Base-by-base conservation (phyloP, 108 stramenopile species). In the Nitzschia inconspicua region DNA sequence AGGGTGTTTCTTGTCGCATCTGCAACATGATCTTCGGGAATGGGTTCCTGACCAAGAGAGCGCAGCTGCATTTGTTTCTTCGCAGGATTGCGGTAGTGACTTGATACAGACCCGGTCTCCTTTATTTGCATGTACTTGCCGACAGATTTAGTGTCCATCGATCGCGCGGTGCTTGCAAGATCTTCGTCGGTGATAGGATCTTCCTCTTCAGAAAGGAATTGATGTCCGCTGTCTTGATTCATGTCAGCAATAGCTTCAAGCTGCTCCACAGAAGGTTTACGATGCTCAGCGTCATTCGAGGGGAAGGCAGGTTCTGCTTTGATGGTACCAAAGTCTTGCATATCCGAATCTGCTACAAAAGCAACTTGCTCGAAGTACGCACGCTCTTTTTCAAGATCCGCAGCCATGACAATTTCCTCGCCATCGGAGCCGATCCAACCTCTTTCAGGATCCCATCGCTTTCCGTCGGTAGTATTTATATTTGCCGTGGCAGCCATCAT, bases 401-500 rank as follows among this genome's bases (percentile, higher is more conserved):
- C n/a, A 23, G 25, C 32, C 2, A 26, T 18, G 23, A 26, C 60
- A 7, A 48, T 54, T 22, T 69, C 61, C 10, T 68, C 67, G 26
- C 63, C 68, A 5, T 62, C 55, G 9, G 44, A 30, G 8, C 52
- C 63, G 3, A 64, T 42, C 85, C 83, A 89, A 34, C 88, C 88
- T 18, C 53, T 53, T 22, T 77, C 68, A n/a, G 80, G 83, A 76
- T 89, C 68, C 87, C 87, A 89, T 8, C 57, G 31, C 16, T 75
- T 69, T 16, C 18, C 47, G 23, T 56, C 72, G 23, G 60, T 64
- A 42, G 59, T 69, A 22, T 47, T 42, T 26, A 85, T 42, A 18
- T 47, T 49, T 1, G 78, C 68, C 4, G 78, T 72, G 4, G 84
- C 87, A 22, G 67, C 82, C 69, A 79, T 78, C 87, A 89, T 89